A percentile compares a stretch with the other conserved stretches of the same genome.
Evolutionary conservation across 441 rosid genomes (phyloP).

Genomic region (Jatropha multifida): DNA sequence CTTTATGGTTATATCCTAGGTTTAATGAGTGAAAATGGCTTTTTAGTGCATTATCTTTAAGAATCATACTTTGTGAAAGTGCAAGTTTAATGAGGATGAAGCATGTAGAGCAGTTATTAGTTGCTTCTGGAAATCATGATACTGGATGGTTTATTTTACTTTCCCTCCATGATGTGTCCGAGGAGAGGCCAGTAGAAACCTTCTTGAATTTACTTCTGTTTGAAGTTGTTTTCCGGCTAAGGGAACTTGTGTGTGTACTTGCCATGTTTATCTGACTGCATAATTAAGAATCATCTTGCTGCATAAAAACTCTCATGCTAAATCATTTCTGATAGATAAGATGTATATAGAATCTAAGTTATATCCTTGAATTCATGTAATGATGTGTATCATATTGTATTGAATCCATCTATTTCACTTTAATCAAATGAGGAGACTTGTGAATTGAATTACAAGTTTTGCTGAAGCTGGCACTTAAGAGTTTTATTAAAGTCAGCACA

Average conservation of each 20-base stretch:
- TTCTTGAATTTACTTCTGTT: constrained; percentile 8
- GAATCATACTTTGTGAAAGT: neutral
- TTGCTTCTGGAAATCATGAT: neutral
- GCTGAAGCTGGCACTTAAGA: constrained; percentile 7
- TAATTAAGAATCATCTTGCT: neutral
- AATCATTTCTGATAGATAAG: neutral
- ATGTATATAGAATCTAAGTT: neutral
- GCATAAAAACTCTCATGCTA: neutral
- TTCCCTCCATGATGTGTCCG: neutral
- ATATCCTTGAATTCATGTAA: neutral
- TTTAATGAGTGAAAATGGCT: neutral
- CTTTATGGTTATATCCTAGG: neutral
- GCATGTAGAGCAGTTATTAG: neutral
- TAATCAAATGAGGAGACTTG: neutral
- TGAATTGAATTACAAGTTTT: constrained; percentile 5
- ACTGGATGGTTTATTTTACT: neutral
- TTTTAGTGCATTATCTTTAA: neutral
- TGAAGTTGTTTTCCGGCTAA: neutral
- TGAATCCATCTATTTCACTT: neutral
- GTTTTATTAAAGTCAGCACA: constrained; percentile 17
- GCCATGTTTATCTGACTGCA: neutral
- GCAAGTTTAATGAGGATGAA: neutral
- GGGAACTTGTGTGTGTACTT: neutral
- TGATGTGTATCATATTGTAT: neutral
- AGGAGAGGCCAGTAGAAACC: neutral